These are phyloP conservation scores for Solanum gandarillasii DNA, from an alignment of 257 asterid species.

Conservation along the genomic window DNA sequence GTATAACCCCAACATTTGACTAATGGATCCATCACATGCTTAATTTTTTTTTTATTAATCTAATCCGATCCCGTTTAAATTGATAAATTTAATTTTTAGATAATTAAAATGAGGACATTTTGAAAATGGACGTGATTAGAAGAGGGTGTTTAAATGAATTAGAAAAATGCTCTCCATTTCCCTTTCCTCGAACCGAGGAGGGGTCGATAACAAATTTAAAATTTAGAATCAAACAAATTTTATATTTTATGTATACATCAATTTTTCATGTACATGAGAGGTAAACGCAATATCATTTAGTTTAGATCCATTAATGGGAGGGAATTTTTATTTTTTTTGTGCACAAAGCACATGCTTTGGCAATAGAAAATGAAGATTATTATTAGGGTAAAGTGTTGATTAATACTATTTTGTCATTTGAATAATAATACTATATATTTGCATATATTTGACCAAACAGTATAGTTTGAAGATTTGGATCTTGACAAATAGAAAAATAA, in stretches of 20 bases:
- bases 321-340: neutral
- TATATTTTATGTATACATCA: neutral
- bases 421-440: neutral
- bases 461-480: slow-evolving; percentile 3
- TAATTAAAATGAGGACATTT: neutral
- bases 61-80: neutral
- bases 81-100: neutral
- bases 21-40: neutral
- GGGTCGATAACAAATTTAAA: neutral
- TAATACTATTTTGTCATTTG: neutral
- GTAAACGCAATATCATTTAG: neutral
- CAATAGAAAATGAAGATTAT: neutral
- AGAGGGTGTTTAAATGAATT: neutral
- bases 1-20: neutral
- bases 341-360: slow-evolving; percentile 2
- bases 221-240: fast-evolving
- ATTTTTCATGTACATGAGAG: neutral
- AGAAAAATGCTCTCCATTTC: neutral
- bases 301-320: neutral
- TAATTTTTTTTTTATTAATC: neutral
- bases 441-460: neutral
- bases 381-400: neutral
- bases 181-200: neutral
- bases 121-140: slow-evolving; percentile 3
- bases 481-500: neutral